Evolutionary conservation across 2,329 filamentous ascomycete genomes (phyloP).

Genomic region (Cercospora citrullina): DNA sequence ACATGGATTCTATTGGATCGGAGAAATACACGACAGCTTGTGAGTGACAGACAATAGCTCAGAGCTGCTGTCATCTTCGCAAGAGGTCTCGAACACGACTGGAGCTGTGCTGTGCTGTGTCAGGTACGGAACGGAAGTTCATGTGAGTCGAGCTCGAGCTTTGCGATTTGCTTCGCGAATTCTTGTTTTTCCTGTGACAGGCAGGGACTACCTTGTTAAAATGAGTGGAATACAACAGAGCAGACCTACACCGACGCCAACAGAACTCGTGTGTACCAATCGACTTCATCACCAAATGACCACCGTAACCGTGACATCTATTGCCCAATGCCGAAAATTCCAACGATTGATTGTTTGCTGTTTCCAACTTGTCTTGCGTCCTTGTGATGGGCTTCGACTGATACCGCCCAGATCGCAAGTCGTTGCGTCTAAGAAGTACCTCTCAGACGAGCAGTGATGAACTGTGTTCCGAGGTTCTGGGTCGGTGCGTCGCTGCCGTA

Average conservation of each 20-base stretch:
- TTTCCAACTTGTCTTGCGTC: background rate
- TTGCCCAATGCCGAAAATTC: background rate
- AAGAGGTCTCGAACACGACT: background rate
- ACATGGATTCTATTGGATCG: background rate
- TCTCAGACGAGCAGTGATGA: conserved; percentile 26
- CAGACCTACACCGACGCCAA: background rate
- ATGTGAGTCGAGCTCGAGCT: background rate
- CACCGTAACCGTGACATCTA: background rate
- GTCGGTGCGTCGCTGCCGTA: conserved; percentile 34
- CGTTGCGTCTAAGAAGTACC: conserved; percentile 5
- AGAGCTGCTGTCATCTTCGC: background rate
- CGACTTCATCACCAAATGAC: background rate
- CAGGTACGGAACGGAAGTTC: background rate
- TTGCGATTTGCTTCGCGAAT: background rate
- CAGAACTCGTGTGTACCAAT: background rate
- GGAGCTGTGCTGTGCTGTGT: background rate
- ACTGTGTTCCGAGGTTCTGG: conserved; percentile 37
- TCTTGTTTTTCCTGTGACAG: background rate
- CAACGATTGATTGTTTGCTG: background rate
- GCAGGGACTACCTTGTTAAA: background rate
- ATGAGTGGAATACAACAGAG: background rate
- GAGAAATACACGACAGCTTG: background rate
- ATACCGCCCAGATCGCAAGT: background rate
- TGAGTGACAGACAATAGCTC: background rate
- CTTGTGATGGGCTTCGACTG: background rate